Base-by-base conservation (phyloP, 768 basidiomycete species). In the Rhizopogon vinicolor region DNA sequence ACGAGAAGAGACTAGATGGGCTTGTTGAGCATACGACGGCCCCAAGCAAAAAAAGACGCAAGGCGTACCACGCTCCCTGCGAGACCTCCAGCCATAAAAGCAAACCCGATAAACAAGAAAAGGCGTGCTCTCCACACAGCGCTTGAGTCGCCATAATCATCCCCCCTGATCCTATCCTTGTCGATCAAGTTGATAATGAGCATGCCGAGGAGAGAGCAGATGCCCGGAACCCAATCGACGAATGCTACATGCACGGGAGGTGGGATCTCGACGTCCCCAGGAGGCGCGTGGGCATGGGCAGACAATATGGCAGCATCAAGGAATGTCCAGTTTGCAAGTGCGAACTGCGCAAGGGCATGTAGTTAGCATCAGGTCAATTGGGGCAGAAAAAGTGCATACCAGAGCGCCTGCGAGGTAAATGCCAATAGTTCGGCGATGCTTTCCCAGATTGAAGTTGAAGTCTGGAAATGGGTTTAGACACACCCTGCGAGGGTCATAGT, bases 191-290 rank as follows among this genome's bases (percentile, higher is more conserved):
- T 94, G 73, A 96, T 85, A 71, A 97, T 78, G 59, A 98, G 72
- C 79, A 95, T 93, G 18, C 96, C 97, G 12, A 98, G 73, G 31
- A 97, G 81, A 7, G 92, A 93, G 72, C 88, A 93, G 62, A 98
- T 84, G 19, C 95, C 96, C 0, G 96, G 93, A n/a, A 97, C 76
- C 97, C 97, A 99, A 76, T 98, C 97, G 53, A 93, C 85, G 68
- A 98, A 97, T 12, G 81, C 75, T 68, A 99, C 91, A 64, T 93
- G 93, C 12, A 89, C 84, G 8, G 86, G 87, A 1, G 83, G 76
- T 0, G 84, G 81, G 51, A 84, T 77, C 61, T 87, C 79, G 2
- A 88, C 87, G 4, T 85, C 79, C 40, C 83, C 86, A 59, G 82
- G 82, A 3, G 91, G 89, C 1, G 90, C 74, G 52, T 82, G 83